Percentiles rank a stretch among this genome's conserved stretches.
Evolutionary conservation across 495 filamentous ascomycete genomes (phyloP).

Genomic region (Xylaria palmicola): DNA sequence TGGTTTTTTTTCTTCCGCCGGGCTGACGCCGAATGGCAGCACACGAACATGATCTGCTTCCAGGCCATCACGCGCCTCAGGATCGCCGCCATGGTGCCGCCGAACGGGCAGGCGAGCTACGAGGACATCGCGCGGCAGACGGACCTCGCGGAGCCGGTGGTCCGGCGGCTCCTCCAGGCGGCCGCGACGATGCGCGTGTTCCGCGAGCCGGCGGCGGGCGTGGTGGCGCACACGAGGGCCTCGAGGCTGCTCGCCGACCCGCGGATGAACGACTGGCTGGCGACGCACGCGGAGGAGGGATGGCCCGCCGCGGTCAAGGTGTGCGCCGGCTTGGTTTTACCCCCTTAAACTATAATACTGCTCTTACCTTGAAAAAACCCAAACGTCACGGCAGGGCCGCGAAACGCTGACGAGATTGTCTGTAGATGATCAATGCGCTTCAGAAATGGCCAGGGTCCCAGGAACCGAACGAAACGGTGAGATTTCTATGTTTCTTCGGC

Average conservation of each 20-base stretch:
- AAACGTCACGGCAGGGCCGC: too few relatives aligned
- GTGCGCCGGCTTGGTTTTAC: not conserved
- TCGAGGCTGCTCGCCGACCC: slow-evolving; percentile 32
- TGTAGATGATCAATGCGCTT: slow-evolving; percentile 24
- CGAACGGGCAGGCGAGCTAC: slow-evolving; percentile 30
- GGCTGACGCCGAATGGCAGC: not conserved
- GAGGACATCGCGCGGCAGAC: slow-evolving; percentile 26
- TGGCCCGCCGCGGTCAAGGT: slow-evolving; percentile 20
- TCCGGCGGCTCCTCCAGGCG: slow-evolving; percentile 42
- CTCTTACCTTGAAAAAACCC: too few relatives aligned
- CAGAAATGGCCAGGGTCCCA: slow-evolving; percentile 23
- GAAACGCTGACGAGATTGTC: not conserved
- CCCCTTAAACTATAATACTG: not conserved
- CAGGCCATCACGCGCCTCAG: slow-evolving; percentile 36
- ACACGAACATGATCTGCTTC: slow-evolving; percentile 28
- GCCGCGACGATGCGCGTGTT: slow-evolving; percentile 50
- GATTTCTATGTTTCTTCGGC: not conserved
- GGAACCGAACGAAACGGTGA: slow-evolving; percentile 33
- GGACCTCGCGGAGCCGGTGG: slow-evolving; percentile 22
- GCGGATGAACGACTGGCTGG: slow-evolving; percentile 33
- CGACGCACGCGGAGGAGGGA: slow-evolving; percentile 20
- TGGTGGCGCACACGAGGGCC: slow-evolving; percentile 27
- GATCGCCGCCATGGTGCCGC: slow-evolving; percentile 34
- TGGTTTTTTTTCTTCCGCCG: not conserved
- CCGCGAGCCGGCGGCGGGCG: slow-evolving; percentile 31